phyloP scores from a whole-genome alignment of 1,284 basidiomycete genomes.

The Ceratobasidium papillatum region DNA sequence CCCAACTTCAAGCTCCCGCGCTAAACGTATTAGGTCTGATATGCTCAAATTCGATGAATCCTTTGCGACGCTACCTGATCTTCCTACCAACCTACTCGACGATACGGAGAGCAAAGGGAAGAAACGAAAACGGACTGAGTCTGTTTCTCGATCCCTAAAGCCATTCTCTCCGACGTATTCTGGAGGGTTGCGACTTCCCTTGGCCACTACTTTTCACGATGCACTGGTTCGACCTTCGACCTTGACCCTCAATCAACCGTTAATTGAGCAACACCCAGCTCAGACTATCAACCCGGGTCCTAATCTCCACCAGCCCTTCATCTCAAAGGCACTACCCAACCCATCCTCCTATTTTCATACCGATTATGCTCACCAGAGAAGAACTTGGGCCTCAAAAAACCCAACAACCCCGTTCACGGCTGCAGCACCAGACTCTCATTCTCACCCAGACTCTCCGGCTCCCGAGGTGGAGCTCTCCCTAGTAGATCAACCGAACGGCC shows the following conservation, averaged over 20 bases:
- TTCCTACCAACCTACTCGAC: constrained; percentile 12
- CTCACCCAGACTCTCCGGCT: neutral
- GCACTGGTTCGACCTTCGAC: neutral
- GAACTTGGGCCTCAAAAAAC: constrained; percentile 13
- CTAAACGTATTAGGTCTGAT: neutral
- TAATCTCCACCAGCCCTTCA: neutral
- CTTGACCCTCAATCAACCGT: neutral
- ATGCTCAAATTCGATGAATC: constrained; percentile 3
- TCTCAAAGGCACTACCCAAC: neutral
- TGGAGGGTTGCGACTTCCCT: constrained; percentile 19
- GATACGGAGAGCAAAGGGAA: constrained; percentile 3
- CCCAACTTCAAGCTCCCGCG: neutral
- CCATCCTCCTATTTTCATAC: neutral
- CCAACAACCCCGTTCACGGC: neutral
- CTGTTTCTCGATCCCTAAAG: neutral
- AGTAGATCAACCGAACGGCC: neutral
- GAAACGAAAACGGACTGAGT: constrained; percentile 21
- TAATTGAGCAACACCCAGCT: neutral
- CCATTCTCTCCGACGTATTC: neutral
- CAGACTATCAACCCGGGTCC: neutral
- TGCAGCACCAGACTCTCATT: neutral
- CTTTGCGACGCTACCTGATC: neutral
- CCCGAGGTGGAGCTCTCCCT: neutral
- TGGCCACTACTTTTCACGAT: neutral
- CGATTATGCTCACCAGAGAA: neutral